A percentile compares a stretch with the other conserved stretches of the same genome.
phyloP scores from a whole-genome alignment of 225 moss, liverwort and hornwort species.

The Polytrichum commune region DNA sequence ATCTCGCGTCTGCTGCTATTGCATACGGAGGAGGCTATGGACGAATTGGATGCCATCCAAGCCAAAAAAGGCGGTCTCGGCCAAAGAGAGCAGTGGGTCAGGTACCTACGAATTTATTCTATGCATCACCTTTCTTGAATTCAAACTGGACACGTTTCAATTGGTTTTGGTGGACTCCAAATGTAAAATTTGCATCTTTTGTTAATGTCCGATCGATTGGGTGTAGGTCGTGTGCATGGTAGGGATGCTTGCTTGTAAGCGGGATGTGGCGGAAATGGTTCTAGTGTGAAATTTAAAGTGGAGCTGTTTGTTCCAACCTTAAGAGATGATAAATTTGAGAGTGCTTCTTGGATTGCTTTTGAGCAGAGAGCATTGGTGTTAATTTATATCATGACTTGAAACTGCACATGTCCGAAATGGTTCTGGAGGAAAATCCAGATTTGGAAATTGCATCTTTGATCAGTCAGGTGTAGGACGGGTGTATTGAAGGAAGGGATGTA shows the following conservation, averaged over 20 bases:
- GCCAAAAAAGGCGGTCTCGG: constrained; percentile 13
- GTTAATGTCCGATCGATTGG: background rate
- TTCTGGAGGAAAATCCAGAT: background rate
- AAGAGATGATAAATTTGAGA: background rate
- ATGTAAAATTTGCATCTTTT: background rate
- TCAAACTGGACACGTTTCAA: background rate
- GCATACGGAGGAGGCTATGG: constrained; percentile 19
- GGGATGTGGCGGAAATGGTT: background rate
- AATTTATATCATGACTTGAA: constrained; percentile 27
- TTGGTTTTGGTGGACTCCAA: background rate
- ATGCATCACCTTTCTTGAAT: background rate
- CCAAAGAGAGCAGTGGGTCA: constrained; percentile 35
- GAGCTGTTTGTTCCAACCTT: background rate
- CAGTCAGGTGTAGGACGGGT: too few species aligned
- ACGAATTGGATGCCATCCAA: constrained; percentile 17
- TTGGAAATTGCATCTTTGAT: background rate
- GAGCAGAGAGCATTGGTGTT: constrained; percentile 73
- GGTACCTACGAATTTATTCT: constrained; percentile 6
- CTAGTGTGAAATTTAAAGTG: background rate
- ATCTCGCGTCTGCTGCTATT: constrained; percentile 8
- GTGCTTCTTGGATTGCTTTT: background rate
- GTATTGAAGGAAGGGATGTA: too few species aligned
- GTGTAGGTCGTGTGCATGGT: too few species aligned
- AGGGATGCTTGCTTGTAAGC: too few species aligned
- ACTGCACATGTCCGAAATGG: background rate